Base-by-base conservation (phyloP, 495 filamentous ascomycete genomes). In the Aspergillus taichungensis region DNA sequence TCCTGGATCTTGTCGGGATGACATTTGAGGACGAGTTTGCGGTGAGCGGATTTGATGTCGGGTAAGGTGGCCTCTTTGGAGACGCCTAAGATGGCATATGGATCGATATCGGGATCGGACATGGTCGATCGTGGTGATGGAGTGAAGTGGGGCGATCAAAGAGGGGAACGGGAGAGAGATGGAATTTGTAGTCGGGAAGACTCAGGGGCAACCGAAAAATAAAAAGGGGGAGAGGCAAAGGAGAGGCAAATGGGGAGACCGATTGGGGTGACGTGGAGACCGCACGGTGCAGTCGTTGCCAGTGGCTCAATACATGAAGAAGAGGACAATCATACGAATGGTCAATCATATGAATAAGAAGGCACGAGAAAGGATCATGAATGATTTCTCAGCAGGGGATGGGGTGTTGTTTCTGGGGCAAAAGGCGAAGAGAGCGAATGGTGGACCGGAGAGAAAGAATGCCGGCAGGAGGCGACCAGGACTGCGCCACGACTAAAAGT, bases 1-100 rank as follows among this genome's bases (percentile, higher is more conserved):
- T 94, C 85, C 55, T 87, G 79, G 40, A 96, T 78, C 71, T 97
- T 97, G 73, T 98, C 92, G 30, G 92, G 92, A 60, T 98, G 92
- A 60, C 82, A 90, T 67, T 88, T 88, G 45, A 97, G 78, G 42
- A 88, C 90, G 18, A 95, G 83, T 66, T 95, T 97, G 49, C 88
- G 85, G 70, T 96, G 84, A 12, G 88, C 83, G 37, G 75, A 71
- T 49, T 88, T 82, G 60, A 98, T 91, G 47, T 82, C 78, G 18
- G 80, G 55, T 13, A 84, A 64, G 40, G 84, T 75, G 34, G 87
- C 87, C 61, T 86, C 79, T 57, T 80, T 85, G 34, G 82, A 54
- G 36, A 98, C 75, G 36, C 87, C 87, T 33, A 98, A 77, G 11
- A 78, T 70, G 43, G 75, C 78, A 75, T 97, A 98, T 27, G 88